These are phyloP conservation scores for Arthrocladium fulminans DNA, from an alignment of 2,329 filamentous ascomycete species.

Conservation along the genomic window DNA sequence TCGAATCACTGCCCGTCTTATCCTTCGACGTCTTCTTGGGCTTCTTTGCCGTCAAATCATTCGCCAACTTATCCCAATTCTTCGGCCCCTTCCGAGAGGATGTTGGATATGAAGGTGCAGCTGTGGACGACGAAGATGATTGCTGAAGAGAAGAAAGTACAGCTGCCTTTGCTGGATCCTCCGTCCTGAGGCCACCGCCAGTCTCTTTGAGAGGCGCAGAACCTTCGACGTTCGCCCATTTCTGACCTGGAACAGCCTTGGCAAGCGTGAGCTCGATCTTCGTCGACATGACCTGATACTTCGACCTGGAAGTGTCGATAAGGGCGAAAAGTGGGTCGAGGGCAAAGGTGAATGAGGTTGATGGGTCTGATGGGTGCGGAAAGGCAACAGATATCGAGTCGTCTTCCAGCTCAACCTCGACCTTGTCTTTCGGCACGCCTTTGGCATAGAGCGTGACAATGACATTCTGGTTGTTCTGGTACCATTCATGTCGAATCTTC, in stretches of 20 bases:
- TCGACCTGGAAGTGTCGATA: slow-evolving; percentile 55
- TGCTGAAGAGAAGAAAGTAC: slow-evolving; percentile 10
- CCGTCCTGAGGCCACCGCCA: slow-evolving; percentile 16
- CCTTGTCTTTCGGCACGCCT: slow-evolving; percentile 36
- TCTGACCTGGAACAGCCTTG: slow-evolving; percentile 56
- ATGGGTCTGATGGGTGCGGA: slow-evolving; percentile 43
- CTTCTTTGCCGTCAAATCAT: slow-evolving; percentile 38
- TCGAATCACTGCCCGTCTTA: slow-evolving; percentile 23
- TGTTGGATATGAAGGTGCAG: slow-evolving; percentile 60
- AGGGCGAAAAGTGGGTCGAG: slow-evolving; percentile 59
- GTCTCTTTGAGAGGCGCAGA: slow-evolving; percentile 23
- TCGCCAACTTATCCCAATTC: slow-evolving; percentile 78
- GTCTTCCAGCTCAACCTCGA: slow-evolving; percentile 21
- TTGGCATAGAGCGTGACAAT: slow-evolving; percentile 59
- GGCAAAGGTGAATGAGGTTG: slow-evolving; percentile 48
- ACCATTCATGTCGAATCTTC: slow-evolving; percentile 62
- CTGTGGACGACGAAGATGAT: slow-evolving; percentile 15
- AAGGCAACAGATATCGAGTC: slow-evolving; percentile 49
- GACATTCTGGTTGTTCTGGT: slow-evolving; percentile 53
- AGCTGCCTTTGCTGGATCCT: slow-evolving; percentile 21
- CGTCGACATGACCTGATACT: slow-evolving; percentile 58
- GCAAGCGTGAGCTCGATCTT: slow-evolving; percentile 70
- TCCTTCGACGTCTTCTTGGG: slow-evolving; percentile 26
- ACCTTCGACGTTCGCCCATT: slow-evolving; percentile 57
- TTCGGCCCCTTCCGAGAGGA: slow-evolving; percentile 77